Percentiles rank a stretch among this genome's conserved stretches.
Evolutionary conservation across 345 rosid genomes (phyloP).

Genomic region (Populus tremula): DNA sequence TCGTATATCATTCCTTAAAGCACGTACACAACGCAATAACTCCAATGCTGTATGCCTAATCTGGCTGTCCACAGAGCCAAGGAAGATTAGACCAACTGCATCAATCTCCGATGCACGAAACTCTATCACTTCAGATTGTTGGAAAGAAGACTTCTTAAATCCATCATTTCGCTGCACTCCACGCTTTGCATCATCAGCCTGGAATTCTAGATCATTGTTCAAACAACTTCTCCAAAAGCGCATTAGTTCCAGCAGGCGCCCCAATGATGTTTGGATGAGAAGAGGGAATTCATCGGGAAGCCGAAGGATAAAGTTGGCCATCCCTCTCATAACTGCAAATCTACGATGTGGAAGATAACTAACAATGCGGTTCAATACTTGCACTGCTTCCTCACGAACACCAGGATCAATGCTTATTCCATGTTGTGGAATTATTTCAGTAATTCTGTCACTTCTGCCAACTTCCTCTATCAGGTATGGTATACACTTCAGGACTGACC

Average conservation of each 20-base stretch:
- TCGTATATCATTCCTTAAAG: constrained; percentile 81
- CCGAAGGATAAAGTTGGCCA: constrained; percentile 87
- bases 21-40: constrained; percentile 91
- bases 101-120: constrained; percentile 89
- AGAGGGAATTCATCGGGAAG: constrained; percentile 99
- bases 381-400: constrained; percentile 99
- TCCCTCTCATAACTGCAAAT: constrained; percentile 95
- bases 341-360: constrained; percentile 90
- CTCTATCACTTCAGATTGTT: constrained; percentile 69
- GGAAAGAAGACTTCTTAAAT: constrained; percentile 70
- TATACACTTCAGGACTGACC: constrained; percentile 92
- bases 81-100: constrained; percentile 96
- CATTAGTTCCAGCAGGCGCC: constrained; percentile 93
- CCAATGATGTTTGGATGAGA: constrained; percentile 91
- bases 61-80: constrained; percentile 94
- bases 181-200: constrained; percentile 47
- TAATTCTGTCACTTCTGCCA: constrained; percentile 92
- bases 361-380: constrained; percentile 87
- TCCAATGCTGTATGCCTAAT: constrained; percentile 95
- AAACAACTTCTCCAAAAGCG: constrained; percentile 98
- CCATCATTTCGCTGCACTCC: constrained; percentile 51
- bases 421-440: constrained; percentile 98
- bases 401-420: constrained; percentile 98
- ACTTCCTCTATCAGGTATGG: constrained; percentile 96
- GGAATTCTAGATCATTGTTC: constrained; percentile 57